These are phyloP conservation scores for Acacia melanoxylon DNA, from an alignment of 306 rosid species.

Conservation along the genomic window DNA sequence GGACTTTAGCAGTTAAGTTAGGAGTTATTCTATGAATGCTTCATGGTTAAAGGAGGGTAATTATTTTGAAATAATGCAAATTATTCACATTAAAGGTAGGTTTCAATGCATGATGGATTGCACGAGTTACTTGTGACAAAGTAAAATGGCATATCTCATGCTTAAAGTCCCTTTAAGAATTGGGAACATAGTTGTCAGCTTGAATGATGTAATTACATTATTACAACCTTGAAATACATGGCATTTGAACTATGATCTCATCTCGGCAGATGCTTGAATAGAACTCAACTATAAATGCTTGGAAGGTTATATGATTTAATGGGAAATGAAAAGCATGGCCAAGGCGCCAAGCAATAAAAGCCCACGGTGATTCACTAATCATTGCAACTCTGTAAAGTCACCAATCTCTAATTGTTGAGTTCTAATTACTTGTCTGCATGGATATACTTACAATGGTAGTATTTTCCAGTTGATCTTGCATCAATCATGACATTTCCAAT, in stretches of 20 bases:
- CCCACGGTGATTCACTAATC: background rate
- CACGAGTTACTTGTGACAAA: constrained; percentile 16
- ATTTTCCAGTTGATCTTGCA: constrained; percentile 98
- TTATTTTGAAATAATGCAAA: no score
- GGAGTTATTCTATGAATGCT: no score
- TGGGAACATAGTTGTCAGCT: constrained; percentile 13
- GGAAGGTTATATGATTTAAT: background rate
- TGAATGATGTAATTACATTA: background rate
- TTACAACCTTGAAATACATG: constrained; percentile 3
- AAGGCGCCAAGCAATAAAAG: background rate
- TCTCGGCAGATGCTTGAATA: background rate
- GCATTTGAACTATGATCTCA: background rate
- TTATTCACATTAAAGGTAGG: background rate
- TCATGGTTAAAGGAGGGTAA: no score
- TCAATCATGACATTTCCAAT: constrained; percentile 98
- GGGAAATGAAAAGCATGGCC: background rate
- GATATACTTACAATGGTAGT: constrained; percentile 84
- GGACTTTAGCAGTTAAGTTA: no score
- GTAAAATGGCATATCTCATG: constrained; percentile 2
- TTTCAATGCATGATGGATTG: background rate
- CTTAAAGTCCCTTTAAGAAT: background rate
- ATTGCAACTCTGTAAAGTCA: background rate
- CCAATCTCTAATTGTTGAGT: background rate
- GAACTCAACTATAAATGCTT: background rate
- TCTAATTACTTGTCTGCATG: constrained; percentile 15